These are phyloP conservation scores for Fusarium bulbicola DNA, from an alignment of 2,329 filamentous ascomycete species.

Conservation along the genomic window DNA sequence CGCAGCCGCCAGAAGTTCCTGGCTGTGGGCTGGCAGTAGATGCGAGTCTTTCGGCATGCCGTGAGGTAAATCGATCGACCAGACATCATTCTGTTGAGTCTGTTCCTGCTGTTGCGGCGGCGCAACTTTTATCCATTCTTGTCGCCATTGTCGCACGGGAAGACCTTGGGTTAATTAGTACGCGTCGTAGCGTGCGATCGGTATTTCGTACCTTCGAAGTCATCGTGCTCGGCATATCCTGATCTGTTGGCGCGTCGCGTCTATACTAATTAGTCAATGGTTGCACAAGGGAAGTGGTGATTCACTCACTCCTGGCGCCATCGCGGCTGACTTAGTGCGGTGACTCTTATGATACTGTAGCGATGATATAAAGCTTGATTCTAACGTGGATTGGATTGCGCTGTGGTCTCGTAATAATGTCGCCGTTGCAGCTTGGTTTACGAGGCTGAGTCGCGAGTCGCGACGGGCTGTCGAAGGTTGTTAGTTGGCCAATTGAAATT, in stretches of 20 bases:
- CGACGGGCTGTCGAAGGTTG: conserved; percentile 15
- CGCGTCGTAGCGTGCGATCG: not conserved
- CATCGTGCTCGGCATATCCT: conserved; percentile 67
- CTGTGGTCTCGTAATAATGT: conserved; percentile 5
- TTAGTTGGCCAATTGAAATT: conserved; percentile 35
- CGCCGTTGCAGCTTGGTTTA: conserved; percentile 12
- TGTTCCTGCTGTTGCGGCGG: conserved; percentile 72
- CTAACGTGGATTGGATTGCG: conserved; percentile 9
- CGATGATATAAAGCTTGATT: not conserved
- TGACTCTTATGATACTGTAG: not conserved
- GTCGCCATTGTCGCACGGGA: conserved; percentile 90
- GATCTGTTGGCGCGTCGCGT: conserved; percentile 66
- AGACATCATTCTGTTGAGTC: conserved; percentile 70
- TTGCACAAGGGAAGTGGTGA: conserved; percentile 7
- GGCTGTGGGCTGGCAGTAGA: conserved; percentile 79
- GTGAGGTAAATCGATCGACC: conserved; percentile 77
- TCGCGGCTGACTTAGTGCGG: conserved; percentile 34
- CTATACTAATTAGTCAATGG: conserved; percentile 45
- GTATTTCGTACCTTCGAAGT: conserved; percentile 62
- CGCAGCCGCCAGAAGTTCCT: conserved; percentile 83
- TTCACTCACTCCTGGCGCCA: conserved; percentile 53
- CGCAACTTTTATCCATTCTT: conserved; percentile 73
- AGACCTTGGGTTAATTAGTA: conserved; percentile 66
- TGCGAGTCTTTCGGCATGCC: conserved; percentile 88
- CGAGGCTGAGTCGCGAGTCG: conserved; percentile 41